Evolutionary conservation across 495 filamentous ascomycete species (phyloP).

Genomic region (Annulohypoxylon nitens): DNA sequence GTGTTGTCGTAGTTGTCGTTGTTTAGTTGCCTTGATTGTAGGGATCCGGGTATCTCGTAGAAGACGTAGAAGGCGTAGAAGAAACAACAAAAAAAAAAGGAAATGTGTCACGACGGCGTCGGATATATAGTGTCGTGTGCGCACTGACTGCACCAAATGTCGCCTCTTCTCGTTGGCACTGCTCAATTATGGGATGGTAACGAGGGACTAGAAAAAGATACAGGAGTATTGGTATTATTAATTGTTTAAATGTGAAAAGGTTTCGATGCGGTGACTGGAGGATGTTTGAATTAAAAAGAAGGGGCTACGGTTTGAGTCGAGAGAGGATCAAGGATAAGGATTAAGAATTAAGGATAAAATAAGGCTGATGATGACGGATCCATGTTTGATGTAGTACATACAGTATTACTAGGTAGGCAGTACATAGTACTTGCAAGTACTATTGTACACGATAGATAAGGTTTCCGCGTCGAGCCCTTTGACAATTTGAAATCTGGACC

Average conservation of each 20-base stretch:
- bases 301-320: slow-evolving; percentile 5
- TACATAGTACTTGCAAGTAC: neutral
- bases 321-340: slow-evolving; percentile 7
- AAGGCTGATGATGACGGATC: slow-evolving; percentile 42
- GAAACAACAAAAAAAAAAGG: slow-evolving; percentile 63
- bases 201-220: slow-evolving; percentile 23
- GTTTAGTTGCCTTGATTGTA: neutral
- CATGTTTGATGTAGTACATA: neutral
- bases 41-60: slow-evolving; percentile 57
- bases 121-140: neutral
- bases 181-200: neutral
- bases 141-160: neutral
- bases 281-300: slow-evolving; percentile 7
- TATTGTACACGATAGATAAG: too few relatives aligned
- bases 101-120: slow-evolving; percentile 63
- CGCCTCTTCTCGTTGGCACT: slow-evolving; percentile 5
- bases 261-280: slow-evolving; percentile 1
- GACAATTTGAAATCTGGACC: neutral
- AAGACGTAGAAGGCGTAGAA: slow-evolving; percentile 1
- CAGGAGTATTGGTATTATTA: neutral
- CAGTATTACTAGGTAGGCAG: neutral
- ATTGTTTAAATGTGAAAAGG: neutral
- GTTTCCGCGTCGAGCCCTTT: neutral
- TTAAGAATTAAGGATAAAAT: slow-evolving; percentile 4
- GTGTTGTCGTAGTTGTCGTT: neutral